Base-by-base conservation (phyloP, 2,329 filamentous ascomycete species). In the Huntiella savannae region DNA sequence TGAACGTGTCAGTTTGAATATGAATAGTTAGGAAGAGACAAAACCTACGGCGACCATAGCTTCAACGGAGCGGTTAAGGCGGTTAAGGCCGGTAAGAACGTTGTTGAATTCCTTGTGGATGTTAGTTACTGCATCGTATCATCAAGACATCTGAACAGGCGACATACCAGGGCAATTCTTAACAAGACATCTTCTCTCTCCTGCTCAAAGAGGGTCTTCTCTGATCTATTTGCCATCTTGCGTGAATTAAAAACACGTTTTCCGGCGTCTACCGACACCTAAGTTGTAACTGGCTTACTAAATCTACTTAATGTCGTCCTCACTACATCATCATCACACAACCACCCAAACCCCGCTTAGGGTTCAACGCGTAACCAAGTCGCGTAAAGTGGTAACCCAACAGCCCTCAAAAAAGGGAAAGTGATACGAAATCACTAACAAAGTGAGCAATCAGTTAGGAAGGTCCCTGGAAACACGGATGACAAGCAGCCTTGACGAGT, bases 1-100 rank as follows among this genome's bases (percentile, higher is more conserved):
- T 84, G 37, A 17, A n/a, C 15, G 4, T 12, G 17, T 13, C 5
- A 33, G 10, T 28, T 40, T n/a, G 3, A n/a, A 34, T n/a, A 40
- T 16, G 15, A 16, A 12, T 4, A 10, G 13, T 8, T 10, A 12
- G 44, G 7, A 6, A 17, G 2, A 28, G 32, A 8, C 22, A 10
- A 13, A 5, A 63, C 75, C 41, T 66, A 88, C 88, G 40, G 85
- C 79, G 50, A 92, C 87, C 15, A 96, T 81, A 47, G 86, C 82
- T 62, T 98, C 88, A 13, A 98, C 67, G 35, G 81, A 88, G 33
- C 88, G 78, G 60, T 96, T 98, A 49, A 98, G 66, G 55, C 87
- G 87, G 64, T 96, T 98, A 62, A 96, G 85, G 57, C 94, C 95
- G 55, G 87, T 82, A 7, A 98, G 78, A 49, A 94, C 86, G 56